Percentiles rank a stretch among this genome's conserved stretches.
Evolutionary conservation across 225 moss, liverwort and hornwort genomes (phyloP).

Genomic region (Bryum argenteum): DNA sequence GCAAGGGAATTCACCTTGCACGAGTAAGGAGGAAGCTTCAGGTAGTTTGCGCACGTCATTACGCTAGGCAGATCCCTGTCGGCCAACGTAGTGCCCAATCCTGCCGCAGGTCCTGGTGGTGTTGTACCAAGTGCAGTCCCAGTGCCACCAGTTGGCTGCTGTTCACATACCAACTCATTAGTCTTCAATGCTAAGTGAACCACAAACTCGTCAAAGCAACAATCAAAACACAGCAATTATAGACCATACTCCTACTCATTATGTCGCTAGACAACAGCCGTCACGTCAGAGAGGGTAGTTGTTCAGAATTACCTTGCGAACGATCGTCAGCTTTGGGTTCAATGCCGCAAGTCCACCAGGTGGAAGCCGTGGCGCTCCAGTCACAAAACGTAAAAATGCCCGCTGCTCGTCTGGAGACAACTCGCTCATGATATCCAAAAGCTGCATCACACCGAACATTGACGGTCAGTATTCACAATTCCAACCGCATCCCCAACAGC

Average conservation of each 20-base stretch:
- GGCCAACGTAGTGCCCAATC: constrained; percentile 89
- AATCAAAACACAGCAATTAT: background rate
- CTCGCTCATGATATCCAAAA: constrained; percentile 97
- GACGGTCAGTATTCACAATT: constrained; percentile 11
- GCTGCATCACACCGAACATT: constrained; percentile 44
- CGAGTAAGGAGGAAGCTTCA: constrained; percentile 97
- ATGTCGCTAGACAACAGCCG: too few species aligned
- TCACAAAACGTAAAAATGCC: constrained; percentile 92
- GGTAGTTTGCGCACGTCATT: constrained; percentile 98
- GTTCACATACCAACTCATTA: constrained; percentile 31
- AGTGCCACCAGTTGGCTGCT: constrained; percentile 91
- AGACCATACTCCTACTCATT: background rate
- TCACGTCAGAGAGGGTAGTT: background rate
- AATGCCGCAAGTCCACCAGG: constrained; percentile 91
- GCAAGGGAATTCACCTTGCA: constrained; percentile 70
- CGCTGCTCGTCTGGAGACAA: constrained; percentile 88
- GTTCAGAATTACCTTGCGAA: constrained; percentile 76
- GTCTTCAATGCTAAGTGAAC: background rate
- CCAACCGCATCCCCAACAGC: constrained; percentile 3
- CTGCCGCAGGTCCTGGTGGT: constrained; percentile 81
- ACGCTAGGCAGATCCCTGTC: constrained; percentile 97
- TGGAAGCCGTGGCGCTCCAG: constrained; percentile 94
- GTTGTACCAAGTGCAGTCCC: constrained; percentile 77
- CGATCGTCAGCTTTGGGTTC: constrained; percentile 96
- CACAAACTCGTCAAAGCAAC: background rate